A percentile compares a stretch with the other conserved stretches of the same genome.
phyloP scores from a whole-genome alignment of 2,329 filamentous ascomycete species.

The Lachnellula occidentalis region DNA sequence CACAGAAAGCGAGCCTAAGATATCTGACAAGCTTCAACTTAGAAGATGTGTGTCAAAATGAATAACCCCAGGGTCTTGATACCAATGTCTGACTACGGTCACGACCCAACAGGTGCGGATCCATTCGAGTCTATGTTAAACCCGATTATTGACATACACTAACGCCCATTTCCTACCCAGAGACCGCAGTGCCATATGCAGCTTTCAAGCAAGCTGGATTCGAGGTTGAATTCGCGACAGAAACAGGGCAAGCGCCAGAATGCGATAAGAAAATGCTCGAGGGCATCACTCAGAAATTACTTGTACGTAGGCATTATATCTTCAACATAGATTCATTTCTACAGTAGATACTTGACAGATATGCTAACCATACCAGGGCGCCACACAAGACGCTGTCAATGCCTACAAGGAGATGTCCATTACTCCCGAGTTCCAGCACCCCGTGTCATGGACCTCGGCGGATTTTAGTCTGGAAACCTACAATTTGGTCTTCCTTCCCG shows the following conservation, averaged over 20 bases:
- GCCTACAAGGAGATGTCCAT: slow-evolving; percentile 40
- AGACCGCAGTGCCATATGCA: slow-evolving; percentile 45
- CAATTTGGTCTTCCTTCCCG: slow-evolving; percentile 46
- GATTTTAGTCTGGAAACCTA: slow-evolving; percentile 41
- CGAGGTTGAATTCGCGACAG: slow-evolving; percentile 44
- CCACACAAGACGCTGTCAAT: slow-evolving; percentile 36
- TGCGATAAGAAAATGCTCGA: slow-evolving; percentile 47
- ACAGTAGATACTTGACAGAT: slow-evolving; percentile 39
- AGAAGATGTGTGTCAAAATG: slow-evolving; percentile 5
- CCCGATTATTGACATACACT: not conserved
- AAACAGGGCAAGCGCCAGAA: slow-evolving; percentile 40
- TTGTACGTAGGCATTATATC: slow-evolving; percentile 34
- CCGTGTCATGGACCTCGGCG: slow-evolving; percentile 40
- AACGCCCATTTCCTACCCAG: slow-evolving; percentile 26
- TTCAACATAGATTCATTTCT: not conserved
- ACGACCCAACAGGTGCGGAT: slow-evolving; percentile 48
- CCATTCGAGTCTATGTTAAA: slow-evolving; percentile 34
- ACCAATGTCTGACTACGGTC: slow-evolving; percentile 49
- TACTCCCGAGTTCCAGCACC: slow-evolving; percentile 38
- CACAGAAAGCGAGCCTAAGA: no score
- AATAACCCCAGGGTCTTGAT: slow-evolving; percentile 37
- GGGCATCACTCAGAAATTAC: slow-evolving; percentile 44
- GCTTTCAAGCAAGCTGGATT: slow-evolving; percentile 45
- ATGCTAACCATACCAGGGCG: slow-evolving; percentile 46
- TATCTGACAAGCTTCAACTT: no score